Evolutionary conservation across 495 filamentous ascomycete genomes (phyloP), one percentile per base, ranked within the genome.

Genomic region (Xeromyces bisporus): DNA sequence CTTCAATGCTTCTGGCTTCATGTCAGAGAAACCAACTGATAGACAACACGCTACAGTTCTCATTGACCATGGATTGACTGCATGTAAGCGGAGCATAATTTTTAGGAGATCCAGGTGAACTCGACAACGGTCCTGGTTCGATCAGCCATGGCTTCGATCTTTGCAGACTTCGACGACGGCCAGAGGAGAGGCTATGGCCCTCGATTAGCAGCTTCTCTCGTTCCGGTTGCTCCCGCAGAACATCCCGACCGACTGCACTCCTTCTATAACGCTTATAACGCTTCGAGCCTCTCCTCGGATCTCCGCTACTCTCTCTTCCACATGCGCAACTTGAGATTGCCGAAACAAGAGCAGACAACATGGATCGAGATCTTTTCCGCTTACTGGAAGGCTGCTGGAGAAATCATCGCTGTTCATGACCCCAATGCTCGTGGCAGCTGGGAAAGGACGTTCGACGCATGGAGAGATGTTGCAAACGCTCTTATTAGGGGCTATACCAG

Each of bases 321-420:
- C 30, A 57, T 66, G 26, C 67, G 58, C 30, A 52, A 48, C 4
- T 37, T 63, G 20, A 62, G 57, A 25, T 38, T 85, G 0, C 52
- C 69, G 3, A 68, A 71, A 27, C 62, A 72, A 7, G 80, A 91
- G 45, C 59, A 69, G 16, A 62, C 59, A 28, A 71, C 74, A 1
- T 94, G 87, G 89, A 54, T 76, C 2, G 83, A 92, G 15, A 71
- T 93, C 8, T 93, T 84, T 43, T 53, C 64, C 26, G 64, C 69
- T 5, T 93, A 83, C 47, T 96, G 84, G 83, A 80, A 75, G 39
- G 77, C 80, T 15, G 49, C 77, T 10, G 74, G 70, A 17, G 74
- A 77, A 42, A 54, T 92, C 10, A 50, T 83, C 24, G 59, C 55
- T 15, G 66, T 64, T 0, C 66, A 73, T 17, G 50, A 57, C 34